Evolutionary conservation across 1,284 basidiomycete species (phyloP).

Genomic region (Sparassis latifolia): DNA sequence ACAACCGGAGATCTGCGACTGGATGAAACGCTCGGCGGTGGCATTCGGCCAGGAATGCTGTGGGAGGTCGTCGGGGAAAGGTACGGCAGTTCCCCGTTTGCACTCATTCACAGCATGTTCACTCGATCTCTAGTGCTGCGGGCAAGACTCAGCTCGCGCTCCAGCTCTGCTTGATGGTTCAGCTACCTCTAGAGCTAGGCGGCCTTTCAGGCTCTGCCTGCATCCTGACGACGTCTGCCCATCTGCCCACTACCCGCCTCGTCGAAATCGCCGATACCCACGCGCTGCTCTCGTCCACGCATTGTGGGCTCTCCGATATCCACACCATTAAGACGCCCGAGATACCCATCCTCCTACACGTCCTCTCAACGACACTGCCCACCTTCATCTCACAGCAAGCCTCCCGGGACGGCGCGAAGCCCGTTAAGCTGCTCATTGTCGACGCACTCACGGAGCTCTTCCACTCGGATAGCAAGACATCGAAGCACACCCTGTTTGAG

Average conservation of each 20-base stretch:
- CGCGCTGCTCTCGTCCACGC: conserved; percentile 37
- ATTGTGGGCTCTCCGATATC: conserved; percentile 58
- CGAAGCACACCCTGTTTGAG: conserved; percentile 54
- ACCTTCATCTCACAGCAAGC: conserved; percentile 40
- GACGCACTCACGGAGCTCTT: conserved; percentile 83
- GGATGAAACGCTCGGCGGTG: conserved; percentile 67
- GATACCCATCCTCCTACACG: conserved; percentile 59
- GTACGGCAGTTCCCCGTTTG: conserved; percentile 31
- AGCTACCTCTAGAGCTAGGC: conserved; percentile 49
- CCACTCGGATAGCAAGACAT: conserved; percentile 49
- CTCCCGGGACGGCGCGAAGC: conserved; percentile 30
- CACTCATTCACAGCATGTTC: not conserved
- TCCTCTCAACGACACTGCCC: conserved; percentile 61
- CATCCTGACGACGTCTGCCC: conserved; percentile 71
- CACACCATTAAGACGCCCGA: conserved; percentile 56
- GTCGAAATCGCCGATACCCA: conserved; percentile 48
- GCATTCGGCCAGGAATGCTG: conserved; percentile 68
- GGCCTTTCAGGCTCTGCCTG: conserved; percentile 58
- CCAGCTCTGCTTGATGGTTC: conserved; percentile 70
- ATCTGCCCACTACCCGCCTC: conserved; percentile 64
- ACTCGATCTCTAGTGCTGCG: conserved; percentile 50
- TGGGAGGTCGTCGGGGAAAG: conserved; percentile 88
- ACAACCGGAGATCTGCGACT: conserved; percentile 67
- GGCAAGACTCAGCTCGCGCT: conserved; percentile 86
- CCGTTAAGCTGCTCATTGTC: conserved; percentile 68